phyloP scores from a whole-genome alignment of 2,329 filamentous ascomycete genomes.

The Beauveria rudraprayagi region DNA sequence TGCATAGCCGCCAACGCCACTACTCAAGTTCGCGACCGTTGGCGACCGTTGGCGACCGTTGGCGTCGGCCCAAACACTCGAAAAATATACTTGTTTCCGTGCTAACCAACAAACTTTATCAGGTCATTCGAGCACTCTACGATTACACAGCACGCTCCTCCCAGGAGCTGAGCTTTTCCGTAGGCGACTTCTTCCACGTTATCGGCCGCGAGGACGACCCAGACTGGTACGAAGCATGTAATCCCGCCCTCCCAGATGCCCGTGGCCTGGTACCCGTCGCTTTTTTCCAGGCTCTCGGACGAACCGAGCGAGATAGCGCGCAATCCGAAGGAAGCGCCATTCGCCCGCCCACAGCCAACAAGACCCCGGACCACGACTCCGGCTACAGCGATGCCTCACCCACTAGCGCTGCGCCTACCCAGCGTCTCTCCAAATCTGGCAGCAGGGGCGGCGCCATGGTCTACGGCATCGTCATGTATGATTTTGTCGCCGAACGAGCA shows the following conservation, averaged over 20 bases:
- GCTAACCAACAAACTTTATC: slow-evolving; percentile 8
- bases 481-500: slow-evolving; percentile 90
- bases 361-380: slow-evolving; percentile 75
- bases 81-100: not conserved
- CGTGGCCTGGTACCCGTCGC: slow-evolving; percentile 87
- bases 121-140: slow-evolving; percentile 97
- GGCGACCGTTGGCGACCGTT: not conserved
- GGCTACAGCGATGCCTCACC: slow-evolving; percentile 52
- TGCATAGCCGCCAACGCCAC: not conserved
- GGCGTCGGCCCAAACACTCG: not conserved
- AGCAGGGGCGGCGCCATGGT: slow-evolving; percentile 71
- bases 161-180: slow-evolving; percentile 82
- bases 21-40: not conserved
- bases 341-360: slow-evolving; percentile 38
- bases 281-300: slow-evolving; percentile 87
- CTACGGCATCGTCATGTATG: slow-evolving; percentile 93
- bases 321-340: slow-evolving; percentile 47
- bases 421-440: slow-evolving; percentile 41
- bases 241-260: slow-evolving; percentile 78
- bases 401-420: slow-evolving; percentile 13
- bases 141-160: slow-evolving; percentile 72
- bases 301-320: slow-evolving; percentile 82
- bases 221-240: slow-evolving; percentile 98
- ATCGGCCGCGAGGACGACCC: slow-evolving; percentile 89
- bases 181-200: slow-evolving; percentile 97